Percentiles rank a stretch among this genome's conserved stretches.
Evolutionary conservation across 2,329 filamentous ascomycete genomes (phyloP).

Genomic region (Clarireedia homoeocarpa): DNA sequence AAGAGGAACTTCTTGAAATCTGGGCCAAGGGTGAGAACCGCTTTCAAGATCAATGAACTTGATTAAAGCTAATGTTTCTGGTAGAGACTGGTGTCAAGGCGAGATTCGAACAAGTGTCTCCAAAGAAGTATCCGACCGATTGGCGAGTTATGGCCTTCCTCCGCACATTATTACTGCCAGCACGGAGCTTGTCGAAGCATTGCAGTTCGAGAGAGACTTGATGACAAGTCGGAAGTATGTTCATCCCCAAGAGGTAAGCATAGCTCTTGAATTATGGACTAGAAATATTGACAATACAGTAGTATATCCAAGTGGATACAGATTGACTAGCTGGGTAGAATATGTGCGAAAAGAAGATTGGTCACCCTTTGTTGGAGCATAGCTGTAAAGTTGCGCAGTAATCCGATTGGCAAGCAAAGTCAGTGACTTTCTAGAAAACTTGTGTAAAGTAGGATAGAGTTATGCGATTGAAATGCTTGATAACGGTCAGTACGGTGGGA

Average conservation of each 20-base stretch:
- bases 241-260: not conserved
- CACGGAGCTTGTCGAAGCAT: not conserved
- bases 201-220: not conserved
- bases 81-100: not conserved
- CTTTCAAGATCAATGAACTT: not conserved
- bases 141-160: not conserved
- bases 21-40: not conserved
- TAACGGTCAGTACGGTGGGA: too few species aligned
- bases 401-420: not conserved
- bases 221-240: not conserved
- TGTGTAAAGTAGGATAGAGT: too few species aligned
- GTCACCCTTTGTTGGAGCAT: not conserved
- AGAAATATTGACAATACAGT: not conserved
- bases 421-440: too few species aligned
- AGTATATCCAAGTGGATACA: not conserved
- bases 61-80: not conserved
- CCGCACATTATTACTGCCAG: not conserved
- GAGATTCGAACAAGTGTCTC: not conserved
- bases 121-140: not conserved
- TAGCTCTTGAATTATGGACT: not conserved
- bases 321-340: not conserved
- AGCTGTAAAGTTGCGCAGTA: not conserved
- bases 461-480: too few species aligned
- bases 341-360: not conserved
- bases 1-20: not conserved